phyloP scores from a whole-genome alignment of 2,329 filamentous ascomycete species.

The Neoarthrinium moseri region DNA sequence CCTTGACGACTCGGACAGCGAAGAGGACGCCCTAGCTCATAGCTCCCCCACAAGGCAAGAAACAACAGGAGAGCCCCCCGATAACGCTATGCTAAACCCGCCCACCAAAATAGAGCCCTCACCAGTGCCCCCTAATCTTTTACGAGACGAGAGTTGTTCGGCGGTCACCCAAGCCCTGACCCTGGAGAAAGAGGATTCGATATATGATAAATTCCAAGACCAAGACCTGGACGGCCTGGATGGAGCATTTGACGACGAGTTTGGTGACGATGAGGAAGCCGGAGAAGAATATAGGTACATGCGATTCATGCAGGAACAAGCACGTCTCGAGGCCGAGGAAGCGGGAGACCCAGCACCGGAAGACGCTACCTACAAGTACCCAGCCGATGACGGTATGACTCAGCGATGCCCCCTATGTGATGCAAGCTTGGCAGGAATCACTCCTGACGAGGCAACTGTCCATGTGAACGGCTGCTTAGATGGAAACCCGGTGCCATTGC shows the following conservation, averaged over 20 bases:
- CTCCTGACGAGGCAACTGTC: slow-evolving; percentile 65
- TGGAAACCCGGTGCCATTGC: slow-evolving; percentile 66
- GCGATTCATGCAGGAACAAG: slow-evolving; percentile 75
- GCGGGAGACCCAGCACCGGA: slow-evolving; percentile 39
- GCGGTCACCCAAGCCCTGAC: slow-evolving; percentile 16
- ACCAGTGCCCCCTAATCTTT: slow-evolving; percentile 14
- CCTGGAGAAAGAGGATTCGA: slow-evolving; percentile 18
- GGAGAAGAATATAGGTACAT: slow-evolving; percentile 67
- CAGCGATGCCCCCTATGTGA: slow-evolving; percentile 76
- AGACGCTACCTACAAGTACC: slow-evolving; percentile 28
- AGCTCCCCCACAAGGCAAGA: slow-evolving; percentile 8
- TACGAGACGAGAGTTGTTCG: slow-evolving; percentile 23
- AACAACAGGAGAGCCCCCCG: slow-evolving; percentile 2
- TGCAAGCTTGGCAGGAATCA: slow-evolving; percentile 58
- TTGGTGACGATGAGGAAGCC: slow-evolving; percentile 46
- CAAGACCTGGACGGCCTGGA: slow-evolving; percentile 48
- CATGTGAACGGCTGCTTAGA: slow-evolving; percentile 96
- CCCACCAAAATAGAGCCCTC: slow-evolving; percentile 7
- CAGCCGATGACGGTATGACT: slow-evolving; percentile 28
- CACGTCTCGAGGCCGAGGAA: slow-evolving; percentile 61
- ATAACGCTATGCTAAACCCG: slow-evolving; percentile 6
- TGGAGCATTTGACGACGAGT: slow-evolving; percentile 51
- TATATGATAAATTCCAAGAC: slow-evolving; percentile 32
- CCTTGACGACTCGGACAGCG: slow-evolving; percentile 66
- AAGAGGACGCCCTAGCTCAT: slow-evolving; percentile 32